Evolutionary conservation across 2,329 filamentous ascomycete genomes (phyloP), one percentile per base, ranked within the genome.

Genomic region (Fusarium burgessii): DNA sequence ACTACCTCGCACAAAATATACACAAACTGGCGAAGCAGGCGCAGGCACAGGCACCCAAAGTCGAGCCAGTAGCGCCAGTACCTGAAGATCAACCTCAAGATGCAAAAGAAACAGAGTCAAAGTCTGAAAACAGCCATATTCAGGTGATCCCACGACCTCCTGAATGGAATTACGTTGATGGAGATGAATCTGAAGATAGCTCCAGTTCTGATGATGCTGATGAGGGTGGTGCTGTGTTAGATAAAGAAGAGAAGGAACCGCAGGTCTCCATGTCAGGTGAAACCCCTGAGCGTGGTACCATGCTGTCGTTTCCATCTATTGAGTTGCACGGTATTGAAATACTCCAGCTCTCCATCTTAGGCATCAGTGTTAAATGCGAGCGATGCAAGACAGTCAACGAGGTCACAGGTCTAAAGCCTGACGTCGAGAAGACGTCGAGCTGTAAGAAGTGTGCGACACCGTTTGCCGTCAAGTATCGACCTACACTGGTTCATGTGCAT

Each of bases 241-340:
- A 70, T 18, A 78, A 81, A 6, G 80, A 62, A n/a, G 64, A 62
- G n/a, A 62, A 62, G 47, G 47, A 67, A 51, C 38, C 80, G 11
- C 70, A 73, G 23, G 45, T 58, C 13, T 12, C 68, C 25, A 56
- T 71, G 61, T 58, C 70, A 5, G 59, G 61, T 17, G 78, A 80
- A 50, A 76, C 74, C n/a, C 68, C 84, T 4, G 92, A 94, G 75
- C 85, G 86, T 57, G 93, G 93, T 27, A 92, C 93, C n/a, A 89
- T 92, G 58, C 84, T 97, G 11, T 93, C 91, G 0, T 94, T 96
- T 74, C 93, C 94, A 0, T 90, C 87, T 29, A 83, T 96, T 62
- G 92, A 95, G 75, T 86, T 97, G 4, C 87, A 93, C 77, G 89
- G 91, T 40, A 91, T 96, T 66, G 93, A 96, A 76, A 81, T 96